A percentile compares a stretch with the other conserved stretches of the same genome.
These are phyloP conservation scores for Kitagawia praeruptora DNA, from an alignment of 129 eudicot genomes.

Conservation along the genomic window DNA sequence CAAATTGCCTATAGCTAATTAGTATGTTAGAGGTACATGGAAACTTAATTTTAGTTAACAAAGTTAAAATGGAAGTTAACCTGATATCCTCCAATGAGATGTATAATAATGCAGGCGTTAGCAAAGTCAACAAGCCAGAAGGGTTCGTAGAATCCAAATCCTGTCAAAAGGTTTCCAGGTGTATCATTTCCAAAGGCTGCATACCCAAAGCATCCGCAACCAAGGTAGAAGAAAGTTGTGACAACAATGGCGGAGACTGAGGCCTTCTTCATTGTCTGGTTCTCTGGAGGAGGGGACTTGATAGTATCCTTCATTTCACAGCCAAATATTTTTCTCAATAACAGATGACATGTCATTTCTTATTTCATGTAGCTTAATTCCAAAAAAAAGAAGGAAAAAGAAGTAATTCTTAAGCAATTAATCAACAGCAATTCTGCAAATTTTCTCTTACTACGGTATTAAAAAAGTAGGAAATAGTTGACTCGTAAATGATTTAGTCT, in stretches of 20 bases:
- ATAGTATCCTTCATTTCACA: conserved; percentile 45
- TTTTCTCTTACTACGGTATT: not conserved
- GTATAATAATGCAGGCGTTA: conserved; percentile 68
- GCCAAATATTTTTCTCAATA: not conserved
- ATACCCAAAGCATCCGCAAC: conserved; percentile 80
- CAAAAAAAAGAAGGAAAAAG: not conserved
- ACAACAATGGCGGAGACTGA: conserved; percentile 42
- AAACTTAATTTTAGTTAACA: not conserved
- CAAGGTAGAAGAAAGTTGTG: conserved; percentile 63
- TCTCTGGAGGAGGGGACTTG: conserved; percentile 69
- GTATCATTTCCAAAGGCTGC: conserved; percentile 82
- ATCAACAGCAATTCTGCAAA: not conserved
- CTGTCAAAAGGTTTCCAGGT: conserved; percentile 83
- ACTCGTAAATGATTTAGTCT: not conserved
- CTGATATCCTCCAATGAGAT: conserved; percentile 84
- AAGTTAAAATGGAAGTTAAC: conserved; percentile 14
- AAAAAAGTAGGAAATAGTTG: not conserved
- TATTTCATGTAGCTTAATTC: not conserved
- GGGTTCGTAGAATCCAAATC: conserved; percentile 75
- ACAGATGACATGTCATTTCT: not conserved
- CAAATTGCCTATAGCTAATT: not conserved
- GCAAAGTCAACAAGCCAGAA: conserved; percentile 87
- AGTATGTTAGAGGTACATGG: not conserved
- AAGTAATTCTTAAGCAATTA: not conserved
- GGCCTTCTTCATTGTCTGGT: conserved; percentile 60